Base-by-base conservation (phyloP, 2,329 filamentous ascomycete species). In the Metarhizium humberi region DNA sequence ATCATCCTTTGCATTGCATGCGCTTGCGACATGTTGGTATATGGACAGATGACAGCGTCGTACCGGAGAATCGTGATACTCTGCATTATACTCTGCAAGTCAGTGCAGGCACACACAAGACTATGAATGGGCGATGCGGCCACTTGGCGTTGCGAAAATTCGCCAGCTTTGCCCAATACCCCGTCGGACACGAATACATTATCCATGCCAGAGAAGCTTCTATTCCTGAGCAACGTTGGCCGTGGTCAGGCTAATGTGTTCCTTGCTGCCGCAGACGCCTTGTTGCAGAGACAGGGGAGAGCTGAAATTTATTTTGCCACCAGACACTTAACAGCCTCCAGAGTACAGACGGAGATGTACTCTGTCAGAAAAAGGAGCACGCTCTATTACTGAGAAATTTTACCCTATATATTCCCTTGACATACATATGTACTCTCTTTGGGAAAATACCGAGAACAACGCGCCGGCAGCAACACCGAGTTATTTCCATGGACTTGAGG, bases 201-300 rank as follows among this genome's bases (percentile, higher is more conserved):
- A 38, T 36, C 50, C 40, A 47, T 46, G 51, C 4, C 20, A 2
- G 46, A 46, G 29, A 64, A 55, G 50, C 65, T 75, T 8, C 63
- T 78, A 1, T 70, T 78, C 46, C 59, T 78, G 45, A 73, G 75
- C 3, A 76, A 73, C 59, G 66, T 68, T 52, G 76, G 78, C 55
- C 69, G 70, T 56, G 76, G 76, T 4, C 72, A 77, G 55, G 71
- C 73, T 18, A 78, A 76, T 59, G 71, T 78, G 29, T 67, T 75
- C 40, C 58, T 79, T 6, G 75, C 75, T 6, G 69, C 72, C 0
- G 66, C 66, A 4, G 66, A 73, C 40, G 74, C 74, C 32, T 64
- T 78, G 0, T 58, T 74, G 1, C 60, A 57, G 16, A 38, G 64
- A 4, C 62, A 67, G 6, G 66, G 67, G 2, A 56, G 70, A 14